These are phyloP conservation scores for Mycena vitilis DNA, from an alignment of 768 basidiomycete species.

Conservation along the genomic window DNA sequence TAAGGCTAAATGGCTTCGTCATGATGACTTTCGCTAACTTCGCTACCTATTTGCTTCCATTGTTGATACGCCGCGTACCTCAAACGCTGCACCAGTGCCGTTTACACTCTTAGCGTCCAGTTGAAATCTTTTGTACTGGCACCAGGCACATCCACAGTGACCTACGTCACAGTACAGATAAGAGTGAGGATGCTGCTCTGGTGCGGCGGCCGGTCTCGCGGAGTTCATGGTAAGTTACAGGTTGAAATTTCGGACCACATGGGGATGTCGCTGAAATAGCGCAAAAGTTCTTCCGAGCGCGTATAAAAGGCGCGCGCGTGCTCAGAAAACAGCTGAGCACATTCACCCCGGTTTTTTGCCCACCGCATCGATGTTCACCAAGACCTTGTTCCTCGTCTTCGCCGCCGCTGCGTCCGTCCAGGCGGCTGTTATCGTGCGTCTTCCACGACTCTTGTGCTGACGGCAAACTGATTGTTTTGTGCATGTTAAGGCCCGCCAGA, in stretches of 20 bases:
- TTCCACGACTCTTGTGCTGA: too few species aligned
- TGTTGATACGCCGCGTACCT: not conserved
- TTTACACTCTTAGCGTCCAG: too few species aligned
- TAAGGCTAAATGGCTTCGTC: not conserved
- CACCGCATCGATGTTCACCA: constrained; percentile 17
- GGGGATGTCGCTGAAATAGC: not conserved
- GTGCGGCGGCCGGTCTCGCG: not conserved
- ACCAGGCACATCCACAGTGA: not conserved
- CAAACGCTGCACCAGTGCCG: not conserved
- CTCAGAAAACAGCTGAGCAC: not conserved
- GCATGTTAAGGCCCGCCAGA: not conserved
- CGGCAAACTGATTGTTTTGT: not conserved
- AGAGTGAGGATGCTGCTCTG: too few species aligned
- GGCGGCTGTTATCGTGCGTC: constrained; percentile 23
- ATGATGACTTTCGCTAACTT: too few species aligned
- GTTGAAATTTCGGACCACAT: not conserved
- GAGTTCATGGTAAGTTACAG: too few species aligned
- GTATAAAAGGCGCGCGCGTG: constrained; percentile 3
- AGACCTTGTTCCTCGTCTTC: constrained; percentile 9
- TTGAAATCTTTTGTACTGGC: too few species aligned
- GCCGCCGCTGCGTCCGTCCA: constrained; percentile 15
- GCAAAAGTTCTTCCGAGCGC: not conserved
- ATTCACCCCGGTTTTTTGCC: not conserved
- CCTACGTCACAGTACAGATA: not conserved
- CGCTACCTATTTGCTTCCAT: not conserved